Base-by-base conservation (phyloP, 2,329 filamentous ascomycete species). In the Calonectria pseudoreteaudii region DNA sequence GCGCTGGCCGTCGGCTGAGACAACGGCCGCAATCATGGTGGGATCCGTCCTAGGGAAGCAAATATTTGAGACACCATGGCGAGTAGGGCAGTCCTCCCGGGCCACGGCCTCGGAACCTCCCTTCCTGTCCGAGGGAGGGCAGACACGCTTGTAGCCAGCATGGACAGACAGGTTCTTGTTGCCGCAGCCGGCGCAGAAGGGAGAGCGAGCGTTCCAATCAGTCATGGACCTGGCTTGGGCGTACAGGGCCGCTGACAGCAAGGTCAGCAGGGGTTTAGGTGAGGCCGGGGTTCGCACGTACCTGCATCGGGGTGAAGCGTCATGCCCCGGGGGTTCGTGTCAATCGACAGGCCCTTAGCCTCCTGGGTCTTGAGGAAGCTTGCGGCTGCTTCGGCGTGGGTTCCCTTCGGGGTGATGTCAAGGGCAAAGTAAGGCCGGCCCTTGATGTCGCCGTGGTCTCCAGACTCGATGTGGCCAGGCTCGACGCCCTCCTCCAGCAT, bases 151-250 rank as follows among this genome's bases (percentile, higher is more conserved):
- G 82, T 94, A 95, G 64, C 94, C 94, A 6, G 92, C 94, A 80
- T 96, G 93, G 31, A 94, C 88, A 23, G 93, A 94, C 74, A 98
- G 87, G 0, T 95, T 98, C 30, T 90, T 92, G 81, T 94, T 91
- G 41, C 97, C 96, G 85, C 97, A 99, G 70, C 93, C 93, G 38
- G 93, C 95, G 84, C 97, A 99, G 88, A 95, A 99, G 36, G 93
- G 94, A 85, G 98, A 98, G 66, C 96, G 94, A 31, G 89, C 89
- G 86, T 99, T 98, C 97, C 97, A 99, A 86, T 98, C 97, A 44
- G 97, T 88, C 31, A 98, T 89, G 58, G 95, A 94, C 70, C 96
- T 93, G 10, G 95, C 94, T 85, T 98, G 95, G 18, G 95, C 96
- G 79, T 95, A 98, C 58, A 98, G 94, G 65, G 96, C 95, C 73